Percentiles rank a stretch among this genome's conserved stretches.
phyloP scores from a whole-genome alignment of 108 stramenopile genomes.

The Discostella pseudostelligera region DNA sequence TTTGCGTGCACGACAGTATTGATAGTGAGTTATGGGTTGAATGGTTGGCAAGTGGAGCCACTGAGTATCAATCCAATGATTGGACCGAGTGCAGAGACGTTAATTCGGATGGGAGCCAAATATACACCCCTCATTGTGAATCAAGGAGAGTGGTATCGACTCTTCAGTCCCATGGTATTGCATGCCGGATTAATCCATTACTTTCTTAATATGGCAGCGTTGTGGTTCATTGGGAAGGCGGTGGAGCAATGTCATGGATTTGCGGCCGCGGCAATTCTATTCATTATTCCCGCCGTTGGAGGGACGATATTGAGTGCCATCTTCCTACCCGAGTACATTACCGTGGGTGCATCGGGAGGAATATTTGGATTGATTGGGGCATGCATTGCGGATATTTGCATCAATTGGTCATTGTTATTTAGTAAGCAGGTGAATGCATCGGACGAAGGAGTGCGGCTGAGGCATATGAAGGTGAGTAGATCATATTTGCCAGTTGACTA shows the following conservation, averaged over 20 bases:
- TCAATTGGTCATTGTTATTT: constrained; percentile 88
- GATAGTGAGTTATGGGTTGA: constrained; percentile 61
- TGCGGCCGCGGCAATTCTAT: constrained; percentile 62
- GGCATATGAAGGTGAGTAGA: constrained; percentile 39
- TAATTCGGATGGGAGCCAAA: constrained; percentile 85
- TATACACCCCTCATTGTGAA: constrained; percentile 81
- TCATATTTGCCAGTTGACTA: background rate
- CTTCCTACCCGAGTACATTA: constrained; percentile 87
- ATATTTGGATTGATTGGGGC: constrained; percentile 91
- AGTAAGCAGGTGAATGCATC: constrained; percentile 54
- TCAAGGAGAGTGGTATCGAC: constrained; percentile 81
- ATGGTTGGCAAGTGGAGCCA: constrained; percentile 82
- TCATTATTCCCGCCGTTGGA: constrained; percentile 82
- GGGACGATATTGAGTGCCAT: constrained; percentile 88
- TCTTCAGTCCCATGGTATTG: constrained; percentile 89
- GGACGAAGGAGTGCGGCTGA: constrained; percentile 45
- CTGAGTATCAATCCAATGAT: constrained; percentile 86
- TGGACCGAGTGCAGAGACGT: constrained; percentile 82
- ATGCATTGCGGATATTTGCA: constrained; percentile 83
- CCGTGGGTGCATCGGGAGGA: constrained; percentile 93
- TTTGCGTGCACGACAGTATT: constrained; percentile 63
- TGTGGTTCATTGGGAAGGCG: constrained; percentile 86
- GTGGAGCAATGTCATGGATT: constrained; percentile 89
- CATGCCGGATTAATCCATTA: constrained; percentile 95
- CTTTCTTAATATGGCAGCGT: constrained; percentile 88